Base-by-base conservation (phyloP, 441 rosid genomes). In the Aleurites moluccanus region DNA sequence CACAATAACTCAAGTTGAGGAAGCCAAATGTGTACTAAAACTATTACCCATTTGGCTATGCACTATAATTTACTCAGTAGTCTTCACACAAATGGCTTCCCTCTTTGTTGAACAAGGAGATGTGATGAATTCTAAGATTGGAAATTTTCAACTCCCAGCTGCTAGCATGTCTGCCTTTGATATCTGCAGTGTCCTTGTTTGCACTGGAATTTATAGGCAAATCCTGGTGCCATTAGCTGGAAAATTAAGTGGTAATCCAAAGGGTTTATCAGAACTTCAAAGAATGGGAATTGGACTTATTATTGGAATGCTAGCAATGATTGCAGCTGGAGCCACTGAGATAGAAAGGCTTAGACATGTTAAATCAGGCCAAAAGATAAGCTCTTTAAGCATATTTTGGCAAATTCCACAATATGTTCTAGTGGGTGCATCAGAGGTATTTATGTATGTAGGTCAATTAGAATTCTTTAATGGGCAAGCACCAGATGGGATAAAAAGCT, bases 81-180 rank as follows among this genome's bases (percentile, higher is more conserved):
- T 94, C 64, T 92, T 94, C 89, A 91, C 98, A 0, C 98, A 94
- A 77, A 94, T 90, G 97, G 97, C 98, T 2, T 92, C 99, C 15
- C 83, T 94, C 23, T 94, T 92, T 61, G 98, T 94, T 3, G 98
- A 91, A 79, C 98, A 94, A 83, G 98, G 97, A 18, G 93, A 90
- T 73, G 94, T 90, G 0, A 92, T 94, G 99, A 70, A 82, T 56
- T 75, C 97, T 44, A 7, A 69, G 1, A 2, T 91, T 0, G 89
- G 91, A 0, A 61, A 75, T 33, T 90, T 94, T 67, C 94, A 80
- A 76, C 77, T 94, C 33, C 99, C 98, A 0, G 99, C 99, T 0
- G 99, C 99, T 0, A 92, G 97, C 86, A 92, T 94, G 99, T 91
- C 99, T 0, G 91, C 89, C 11, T 94, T 94, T 50, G 96, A 94